Evolutionary conservation across 2,329 filamentous ascomycete species (phyloP), one percentile per base, ranked within the genome.

Genomic region (Trichoderma asperellum): DNA sequence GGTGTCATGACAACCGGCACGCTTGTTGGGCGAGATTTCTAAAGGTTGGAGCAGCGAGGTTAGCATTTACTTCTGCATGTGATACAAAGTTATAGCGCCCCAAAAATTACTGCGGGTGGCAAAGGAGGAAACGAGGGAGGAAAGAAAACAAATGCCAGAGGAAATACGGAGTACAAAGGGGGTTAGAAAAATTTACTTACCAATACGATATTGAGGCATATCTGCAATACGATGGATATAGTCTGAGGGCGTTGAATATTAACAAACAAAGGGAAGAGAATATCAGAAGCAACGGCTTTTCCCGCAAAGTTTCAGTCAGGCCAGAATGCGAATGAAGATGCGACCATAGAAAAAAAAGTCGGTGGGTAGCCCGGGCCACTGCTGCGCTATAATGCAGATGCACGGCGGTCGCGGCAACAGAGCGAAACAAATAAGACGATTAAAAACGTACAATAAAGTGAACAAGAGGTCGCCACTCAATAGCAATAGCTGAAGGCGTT

Each of bases 21-120:
- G 91, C 75, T 85, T 87, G 77, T 86, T 91, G 57, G 84, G 81
- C n/a, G 91, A 87, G 37, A 91, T 74, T 79, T 97, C 94, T 96
- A 75, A n/a, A 35, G 32, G 21, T 3, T 40, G 18, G 21, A 6
- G 32, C 21, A 12, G 4, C 35, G 21, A 59, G 21, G 18, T 64
- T 59, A 66, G 63, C 14, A 43, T 58, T 66, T 7, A 35, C 27
- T n/a, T 57, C 3, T 6, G 35, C n/a, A 35, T 21, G 27, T 40
- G n/a, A 49, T n/a, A 8, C 32, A 37, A 40, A 14, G 5, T 10
- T 29, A 34, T 37, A 52, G 40, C 29, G 32, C 32, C 40, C 29
- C 14, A 49, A 29, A 32, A 24, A 59, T n/a, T 55, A 8, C 21
- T 18, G 11, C 29, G n/a, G 53, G 40, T 14, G 60, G 40, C 47